Conservation (phyloP, 306 rosid genomes). For the Pterocarpus santalinus region DNA sequence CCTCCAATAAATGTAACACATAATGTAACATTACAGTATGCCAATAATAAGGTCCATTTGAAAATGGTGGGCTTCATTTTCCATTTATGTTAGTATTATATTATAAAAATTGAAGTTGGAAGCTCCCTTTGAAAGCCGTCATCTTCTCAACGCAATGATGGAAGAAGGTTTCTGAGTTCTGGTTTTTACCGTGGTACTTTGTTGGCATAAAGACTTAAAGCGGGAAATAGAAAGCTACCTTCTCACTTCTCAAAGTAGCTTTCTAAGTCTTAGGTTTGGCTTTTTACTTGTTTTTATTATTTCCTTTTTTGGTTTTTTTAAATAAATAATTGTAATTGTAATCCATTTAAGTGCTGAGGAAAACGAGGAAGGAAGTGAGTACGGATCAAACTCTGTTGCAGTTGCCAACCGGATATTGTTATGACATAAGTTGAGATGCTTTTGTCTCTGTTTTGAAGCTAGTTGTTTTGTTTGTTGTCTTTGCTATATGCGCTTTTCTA, state of each 20-base stretch:
- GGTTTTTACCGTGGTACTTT: slow-evolving; percentile 3
- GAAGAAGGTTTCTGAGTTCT: slow-evolving; percentile 50
- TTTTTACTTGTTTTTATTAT: background rate
- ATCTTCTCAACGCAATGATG: slow-evolving; percentile 57
- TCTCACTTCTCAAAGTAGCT: slow-evolving; percentile 49
- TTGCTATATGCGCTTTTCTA: background rate
- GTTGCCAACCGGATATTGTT: slow-evolving; percentile 26
- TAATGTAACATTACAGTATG: background rate
- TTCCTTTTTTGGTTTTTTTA: background rate
- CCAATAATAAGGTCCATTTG: slow-evolving; percentile 8
- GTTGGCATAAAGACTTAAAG: slow-evolving; percentile 52
- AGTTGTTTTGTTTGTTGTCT: background rate
- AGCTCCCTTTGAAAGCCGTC: slow-evolving; percentile 64
- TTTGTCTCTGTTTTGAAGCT: slow-evolving; percentile 39
- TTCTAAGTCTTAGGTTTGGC: slow-evolving; percentile 46
- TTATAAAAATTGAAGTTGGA: slow-evolving; percentile 46
- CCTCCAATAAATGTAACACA: background rate
- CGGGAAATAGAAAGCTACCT: slow-evolving; percentile 42
- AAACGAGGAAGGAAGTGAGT: slow-evolving; percentile 47
- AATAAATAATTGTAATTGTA: slow-evolving; percentile 1
- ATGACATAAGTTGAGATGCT: slow-evolving; percentile 46
- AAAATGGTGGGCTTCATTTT: slow-evolving; percentile 25
- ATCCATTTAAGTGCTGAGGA: slow-evolving; percentile 44
- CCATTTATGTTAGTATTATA: background rate
- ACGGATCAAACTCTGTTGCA: slow-evolving; percentile 26